Base-by-base conservation (phyloP, 352 stramenopile genomes). In the Phytophthora nicotianae region DNA sequence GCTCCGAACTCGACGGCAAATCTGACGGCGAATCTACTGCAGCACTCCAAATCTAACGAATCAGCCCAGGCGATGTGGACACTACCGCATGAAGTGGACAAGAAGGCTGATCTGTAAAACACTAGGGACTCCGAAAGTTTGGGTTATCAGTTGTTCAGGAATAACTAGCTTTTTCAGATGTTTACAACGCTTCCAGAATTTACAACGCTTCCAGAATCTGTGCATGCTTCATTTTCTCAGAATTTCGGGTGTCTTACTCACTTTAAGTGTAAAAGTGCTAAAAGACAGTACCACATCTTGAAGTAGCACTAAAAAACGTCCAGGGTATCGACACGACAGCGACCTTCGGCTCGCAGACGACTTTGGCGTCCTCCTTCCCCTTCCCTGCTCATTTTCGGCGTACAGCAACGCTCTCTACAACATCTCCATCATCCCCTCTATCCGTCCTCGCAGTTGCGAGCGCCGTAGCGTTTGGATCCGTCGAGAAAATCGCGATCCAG, bases 401-500 rank as follows among this genome's bases (percentile, higher is more conserved):
- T 16, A 2, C 17, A 38, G 4, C 5, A 27, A 7, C 14, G 27
- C 27, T 2, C 16, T 23, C 46, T 38, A 1, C 32, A 48, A 27
- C 3, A n/a, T 29, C 0, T 20, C 20, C 5, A 17, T 37, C n/a
- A 20, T 61, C 41, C 52, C 26, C 14, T 62, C 27, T 48, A 14
- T 23, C 37, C 24, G 32, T 49, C 6, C 20, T 35, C 17, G 29
- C 45, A 56, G 51, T 41, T 21, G 17, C 21, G 38, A 70, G 49
- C 43, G 23, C 33, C 20, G 40, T 58, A 49, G 29, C 60, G 21
- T 60, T 19, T 24, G 21, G 53, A 64, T 19, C 35, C 29, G 26
- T 45, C 51, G 38, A 65, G 53, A 72, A 69, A 62, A 65, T 2
- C 41, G 27, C 17, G 19, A 52, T 42, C 42, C 4, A n/a, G 10